Evolutionary conservation across 2,329 filamentous ascomycete genomes (phyloP).

Genomic region (Scopulariopsis brevicaulis): DNA sequence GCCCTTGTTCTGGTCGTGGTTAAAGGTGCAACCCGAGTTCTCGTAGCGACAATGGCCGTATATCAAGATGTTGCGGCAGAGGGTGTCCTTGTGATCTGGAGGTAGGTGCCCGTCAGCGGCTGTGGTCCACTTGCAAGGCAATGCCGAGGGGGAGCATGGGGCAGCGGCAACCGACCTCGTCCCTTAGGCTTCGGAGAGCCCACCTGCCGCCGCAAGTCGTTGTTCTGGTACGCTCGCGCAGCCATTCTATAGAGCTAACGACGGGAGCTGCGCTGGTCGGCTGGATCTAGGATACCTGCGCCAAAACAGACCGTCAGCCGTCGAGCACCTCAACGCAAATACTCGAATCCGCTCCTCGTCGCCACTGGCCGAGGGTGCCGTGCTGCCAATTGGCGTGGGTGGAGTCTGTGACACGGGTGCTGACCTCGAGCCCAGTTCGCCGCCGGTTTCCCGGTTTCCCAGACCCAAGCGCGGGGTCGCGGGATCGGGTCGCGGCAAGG

Average conservation of each 20-base stretch:
- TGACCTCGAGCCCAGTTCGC: neutral
- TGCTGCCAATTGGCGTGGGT: neutral
- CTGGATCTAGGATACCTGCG: conserved; percentile 4
- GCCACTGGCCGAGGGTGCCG: no score
- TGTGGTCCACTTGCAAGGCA: neutral
- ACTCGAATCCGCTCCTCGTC: neutral
- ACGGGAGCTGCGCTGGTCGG: conserved; percentile 2
- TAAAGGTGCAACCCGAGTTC: conserved; percentile 84
- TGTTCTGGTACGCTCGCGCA: conserved; percentile 4
- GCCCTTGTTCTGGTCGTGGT: conserved; percentile 64
- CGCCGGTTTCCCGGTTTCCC: neutral
- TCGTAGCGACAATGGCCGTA: conserved; percentile 90
- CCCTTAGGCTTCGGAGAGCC: conserved; percentile 46
- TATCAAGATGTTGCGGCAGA: conserved; percentile 86
- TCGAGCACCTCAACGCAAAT: neutral
- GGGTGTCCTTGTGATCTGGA: conserved; percentile 58
- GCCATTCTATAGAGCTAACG: conserved; percentile 3
- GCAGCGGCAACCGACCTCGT: conserved; percentile 31
- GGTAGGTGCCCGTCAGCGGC: neutral
- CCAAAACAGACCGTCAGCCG: neutral
- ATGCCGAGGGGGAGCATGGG: neutral
- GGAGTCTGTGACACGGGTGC: conserved; percentile 2
- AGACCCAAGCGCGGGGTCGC: neutral
- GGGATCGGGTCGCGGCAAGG: conserved; percentile 6
- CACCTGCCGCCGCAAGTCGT: conserved; percentile 37